Base-by-base conservation (phyloP, 768 basidiomycete genomes). In the Leccinum longicurvipes region DNA sequence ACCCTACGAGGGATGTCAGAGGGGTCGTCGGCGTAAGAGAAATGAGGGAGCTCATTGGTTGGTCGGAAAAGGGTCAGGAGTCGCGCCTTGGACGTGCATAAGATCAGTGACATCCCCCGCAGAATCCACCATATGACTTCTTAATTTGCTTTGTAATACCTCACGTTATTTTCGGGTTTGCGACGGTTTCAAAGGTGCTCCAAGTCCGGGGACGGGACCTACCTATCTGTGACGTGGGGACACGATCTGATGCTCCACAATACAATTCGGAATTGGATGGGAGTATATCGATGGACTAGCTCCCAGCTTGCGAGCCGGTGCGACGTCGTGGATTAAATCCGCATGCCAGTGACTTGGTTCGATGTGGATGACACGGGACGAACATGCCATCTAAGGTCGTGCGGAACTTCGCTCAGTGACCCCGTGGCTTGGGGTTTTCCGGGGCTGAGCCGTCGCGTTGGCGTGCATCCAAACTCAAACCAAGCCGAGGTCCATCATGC, bases 1-100 rank as follows among this genome's bases (percentile, higher is more conserved):
- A 85, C 63, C 72, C 74, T 34, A 64, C 67, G 47, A 75, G 73
- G 57, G 77, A 78, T 42, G 73, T 92, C 47, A 68, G 66, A 51
- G 91, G 90, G 42, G 82, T 86, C 21, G 74, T 93, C 27, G 86
- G 80, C 10, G 90, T 93, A 54, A 69, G 67, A 55, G 76, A 77
- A 61, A 95, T 96, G 87, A 79, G 87, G 58, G 77, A 84, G 63
- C 71, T 93, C 47, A 80, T 92, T 61, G 89, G 87, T 14, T 89
- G 89, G 87, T 61, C 67, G 23, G 56, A 68, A 57, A 75, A 73
- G 62, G 72, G 70, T 29, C 54, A 64, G 48, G 56, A 53, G 39
- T 52, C 60, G 63, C 62, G 39, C 54, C 50, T 51, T 34, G 57
- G 50, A 36, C 48, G 55, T 49, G 60, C 60, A 55, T 69, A 51